Conservation (phyloP, 148 eudicot species). For the Rhododendron simsii region DNA sequence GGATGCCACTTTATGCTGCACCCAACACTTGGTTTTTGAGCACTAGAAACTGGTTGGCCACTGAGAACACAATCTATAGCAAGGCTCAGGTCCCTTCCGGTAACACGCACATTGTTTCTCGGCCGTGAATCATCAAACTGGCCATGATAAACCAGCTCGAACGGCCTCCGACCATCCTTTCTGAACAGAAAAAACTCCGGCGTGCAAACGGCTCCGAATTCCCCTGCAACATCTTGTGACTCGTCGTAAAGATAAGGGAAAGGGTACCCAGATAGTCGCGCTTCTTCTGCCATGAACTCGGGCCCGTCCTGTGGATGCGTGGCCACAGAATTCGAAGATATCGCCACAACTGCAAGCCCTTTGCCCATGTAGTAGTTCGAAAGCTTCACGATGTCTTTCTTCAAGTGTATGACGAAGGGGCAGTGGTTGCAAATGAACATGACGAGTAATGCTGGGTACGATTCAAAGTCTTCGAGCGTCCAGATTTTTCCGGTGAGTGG, state of each 20-base stretch:
- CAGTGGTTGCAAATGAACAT: slow-evolving; percentile 99
- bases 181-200: slow-evolving; percentile 90
- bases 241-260: slow-evolving; percentile 94
- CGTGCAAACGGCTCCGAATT: slow-evolving; percentile 93
- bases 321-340: slow-evolving; percentile 80
- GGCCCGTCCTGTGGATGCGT: slow-evolving; percentile 99
- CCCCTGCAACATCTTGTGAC: slow-evolving; percentile 92
- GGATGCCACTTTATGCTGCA: slow-evolving; percentile 75
- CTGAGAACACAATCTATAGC: slow-evolving; percentile 87
- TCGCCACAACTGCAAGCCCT: slow-evolving; percentile 94
- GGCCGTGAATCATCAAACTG: slow-evolving; percentile 98
- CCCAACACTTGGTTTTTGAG: slow-evolving; percentile 62
- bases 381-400: slow-evolving; percentile 82
- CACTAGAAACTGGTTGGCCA: slow-evolving; percentile 60
- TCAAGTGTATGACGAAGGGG: slow-evolving; percentile 88
- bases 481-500: slow-evolving; percentile 86
- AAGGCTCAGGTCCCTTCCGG: slow-evolving; percentile 86
- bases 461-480: slow-evolving; percentile 77
- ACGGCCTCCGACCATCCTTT: slow-evolving; percentile 93
- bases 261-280: slow-evolving; percentile 63
- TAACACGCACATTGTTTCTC: slow-evolving; percentile 57
- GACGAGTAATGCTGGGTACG: slow-evolving; percentile 75
- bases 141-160: slow-evolving; percentile 93
- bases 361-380: slow-evolving; percentile 86
- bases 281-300: slow-evolving; percentile 87